These are phyloP conservation scores for Knufia petricola DNA, from an alignment of 2,329 filamentous ascomycete species.

Conservation along the genomic window DNA sequence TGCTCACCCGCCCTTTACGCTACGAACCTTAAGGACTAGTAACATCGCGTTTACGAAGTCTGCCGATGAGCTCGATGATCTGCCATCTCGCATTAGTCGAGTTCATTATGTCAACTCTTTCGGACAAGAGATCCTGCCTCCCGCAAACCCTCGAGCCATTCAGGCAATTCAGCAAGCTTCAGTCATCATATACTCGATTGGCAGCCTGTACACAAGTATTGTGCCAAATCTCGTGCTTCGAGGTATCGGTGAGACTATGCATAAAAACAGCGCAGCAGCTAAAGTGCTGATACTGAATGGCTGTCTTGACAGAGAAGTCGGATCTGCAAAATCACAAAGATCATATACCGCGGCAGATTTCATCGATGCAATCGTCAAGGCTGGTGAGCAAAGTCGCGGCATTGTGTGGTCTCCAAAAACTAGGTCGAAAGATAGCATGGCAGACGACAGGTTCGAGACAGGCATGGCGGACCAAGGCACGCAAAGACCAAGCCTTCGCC, in stretches of 20 bases:
- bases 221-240: conserved; percentile 71
- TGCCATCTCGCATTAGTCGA: conserved; percentile 66
- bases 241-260: conserved; percentile 60
- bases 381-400: conserved; percentile 59
- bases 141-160: conserved; percentile 71
- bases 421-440: neutral
- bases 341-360: conserved; percentile 68
- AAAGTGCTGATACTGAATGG: conserved; percentile 84
- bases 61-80: conserved; percentile 65
- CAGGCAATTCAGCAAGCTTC: conserved; percentile 55
- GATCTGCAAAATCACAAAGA: conserved; percentile 40
- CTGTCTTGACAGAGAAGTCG: conserved; percentile 75
- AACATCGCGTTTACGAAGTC: conserved; percentile 75
- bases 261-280: conserved; percentile 37
- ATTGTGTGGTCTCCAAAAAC: conserved; percentile 24
- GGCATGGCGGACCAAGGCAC: neutral
- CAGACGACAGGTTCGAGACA: neutral
- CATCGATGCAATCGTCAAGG: conserved; percentile 65
- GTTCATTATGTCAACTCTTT: conserved; percentile 99
- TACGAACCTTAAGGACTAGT: conserved; percentile 68
- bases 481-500: neutral
- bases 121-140: conserved; percentile 84
- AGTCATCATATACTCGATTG: conserved; percentile 80
- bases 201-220: conserved; percentile 84
- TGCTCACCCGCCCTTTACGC: conserved; percentile 48